These are phyloP conservation scores for Apiospora phragmitis DNA, from an alignment of 2,329 filamentous ascomycete genomes.

Conservation along the genomic window DNA sequence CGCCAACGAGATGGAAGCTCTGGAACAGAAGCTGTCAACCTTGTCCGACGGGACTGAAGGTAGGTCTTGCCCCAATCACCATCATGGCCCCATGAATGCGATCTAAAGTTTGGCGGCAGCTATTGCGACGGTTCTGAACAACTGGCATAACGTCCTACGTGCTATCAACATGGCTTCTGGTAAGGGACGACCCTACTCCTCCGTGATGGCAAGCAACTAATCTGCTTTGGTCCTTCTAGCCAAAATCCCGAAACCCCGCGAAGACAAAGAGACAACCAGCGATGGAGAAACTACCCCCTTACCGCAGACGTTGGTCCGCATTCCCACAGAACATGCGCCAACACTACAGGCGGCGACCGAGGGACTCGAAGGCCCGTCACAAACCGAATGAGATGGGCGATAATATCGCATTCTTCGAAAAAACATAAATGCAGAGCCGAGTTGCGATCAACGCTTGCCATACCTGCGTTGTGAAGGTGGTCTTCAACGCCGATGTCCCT, in stretches of 20 bases:
- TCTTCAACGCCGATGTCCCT: not conserved
- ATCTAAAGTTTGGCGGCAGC: conserved; percentile 46
- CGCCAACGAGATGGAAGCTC: conserved; percentile 77
- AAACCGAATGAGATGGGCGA: conserved; percentile 9
- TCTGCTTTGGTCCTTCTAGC: conserved; percentile 43
- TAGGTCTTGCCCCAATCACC: conserved; percentile 31
- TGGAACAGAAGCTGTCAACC: conserved; percentile 77
- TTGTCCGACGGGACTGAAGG: conserved; percentile 82
- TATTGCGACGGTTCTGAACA: conserved; percentile 80
- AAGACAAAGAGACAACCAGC: conserved; percentile 27
- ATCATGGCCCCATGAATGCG: not conserved
- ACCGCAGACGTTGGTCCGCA: conserved; percentile 80
- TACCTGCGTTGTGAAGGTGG: not conserved
- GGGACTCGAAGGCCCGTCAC: conserved; percentile 34
- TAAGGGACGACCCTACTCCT: conserved; percentile 42
- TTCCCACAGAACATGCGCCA: conserved; percentile 77
- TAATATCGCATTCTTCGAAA: not conserved
- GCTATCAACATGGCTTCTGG: conserved; percentile 86
- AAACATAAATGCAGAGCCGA: not conserved
- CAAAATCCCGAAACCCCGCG: conserved; percentile 66
- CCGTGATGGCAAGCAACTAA: not conserved
- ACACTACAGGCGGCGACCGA: conserved; percentile 58
- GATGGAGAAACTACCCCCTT: conserved; percentile 46
- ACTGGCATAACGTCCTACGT: conserved; percentile 84
- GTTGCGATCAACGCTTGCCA: not conserved